A percentile compares a stretch with the other conserved stretches of the same genome.
phyloP scores from a whole-genome alignment of 169 alveolate species.

The Plasmodium falciparum region DNA sequence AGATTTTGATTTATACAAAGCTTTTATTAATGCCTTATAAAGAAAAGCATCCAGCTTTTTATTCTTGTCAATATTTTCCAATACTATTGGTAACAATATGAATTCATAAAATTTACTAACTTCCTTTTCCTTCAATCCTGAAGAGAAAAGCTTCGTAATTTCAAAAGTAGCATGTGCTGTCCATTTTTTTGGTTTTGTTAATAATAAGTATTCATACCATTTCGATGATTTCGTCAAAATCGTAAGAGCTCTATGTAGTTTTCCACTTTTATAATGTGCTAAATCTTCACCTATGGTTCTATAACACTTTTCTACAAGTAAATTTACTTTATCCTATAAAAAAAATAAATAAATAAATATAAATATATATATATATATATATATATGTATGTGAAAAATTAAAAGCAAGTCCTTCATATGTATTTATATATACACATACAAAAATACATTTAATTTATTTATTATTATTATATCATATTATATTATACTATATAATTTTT shows the following conservation, averaged over 20 bases:
- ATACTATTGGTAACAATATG: slow-evolving; percentile 42
- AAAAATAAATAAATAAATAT: neutral
- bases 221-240: slow-evolving; percentile 93
- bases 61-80: slow-evolving; percentile 84
- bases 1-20: slow-evolving; percentile 96
- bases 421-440: neutral
- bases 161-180: slow-evolving; percentile 94
- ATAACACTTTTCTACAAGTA: slow-evolving; percentile 57
- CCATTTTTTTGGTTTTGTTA: slow-evolving; percentile 96
- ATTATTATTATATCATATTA: neutral
- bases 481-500: too few species aligned
- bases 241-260: slow-evolving; percentile 95
- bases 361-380: neutral
- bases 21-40: slow-evolving; percentile 94
- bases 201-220: slow-evolving; percentile 94
- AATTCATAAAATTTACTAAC: slow-evolving; percentile 52
- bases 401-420: neutral
- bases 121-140: slow-evolving; percentile 89
- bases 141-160: slow-evolving; percentile 93
- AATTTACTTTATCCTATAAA: slow-evolving; percentile 16
- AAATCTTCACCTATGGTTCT: slow-evolving; percentile 82
- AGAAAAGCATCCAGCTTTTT: slow-evolving; percentile 93
- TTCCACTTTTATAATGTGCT: slow-evolving; percentile 92
- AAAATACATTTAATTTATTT: neutral
- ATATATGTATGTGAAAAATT: neutral